phyloP scores from a whole-genome alignment of 495 filamentous ascomycete genomes.

The Parathielavia hyrcaniae region DNA sequence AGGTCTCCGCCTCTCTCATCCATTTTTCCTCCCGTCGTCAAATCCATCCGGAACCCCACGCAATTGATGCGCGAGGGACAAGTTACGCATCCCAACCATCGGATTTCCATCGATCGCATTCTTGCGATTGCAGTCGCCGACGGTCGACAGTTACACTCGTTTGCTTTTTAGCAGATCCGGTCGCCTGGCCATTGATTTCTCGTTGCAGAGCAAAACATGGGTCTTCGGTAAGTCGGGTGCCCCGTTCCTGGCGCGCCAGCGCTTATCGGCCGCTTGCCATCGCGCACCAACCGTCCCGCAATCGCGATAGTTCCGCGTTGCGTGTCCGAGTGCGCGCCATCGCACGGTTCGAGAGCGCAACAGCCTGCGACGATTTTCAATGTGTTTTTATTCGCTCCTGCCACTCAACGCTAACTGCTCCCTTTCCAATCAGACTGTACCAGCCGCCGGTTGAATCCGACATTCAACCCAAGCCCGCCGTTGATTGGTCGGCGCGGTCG shows the following conservation, averaged over 20 bases:
- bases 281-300: conserved; percentile 11
- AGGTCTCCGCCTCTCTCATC: conserved; percentile 22
- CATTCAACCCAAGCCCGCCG: conserved; percentile 48
- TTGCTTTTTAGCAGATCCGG: conserved; percentile 14
- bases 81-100: conserved; percentile 27
- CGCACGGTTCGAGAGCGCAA: background rate
- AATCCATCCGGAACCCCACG: conserved; percentile 33
- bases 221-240: conserved; percentile 75
- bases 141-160: conserved; percentile 18
- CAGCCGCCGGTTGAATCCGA: conserved; percentile 52
- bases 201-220: conserved; percentile 49
- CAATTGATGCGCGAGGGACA: conserved; percentile 24
- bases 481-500: conserved; percentile 47
- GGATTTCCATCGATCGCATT: conserved; percentile 27
- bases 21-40: conserved; percentile 19
- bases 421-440: conserved; percentile 42
- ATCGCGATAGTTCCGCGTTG: background rate
- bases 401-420: conserved; percentile 21
- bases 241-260: conserved; percentile 26
- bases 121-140: conserved; percentile 20
- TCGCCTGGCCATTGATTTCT: background rate
- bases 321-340: background rate
- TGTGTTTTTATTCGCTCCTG: conserved; percentile 6
- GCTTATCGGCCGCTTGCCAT: conserved; percentile 18
- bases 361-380: background rate